Evolutionary conservation across 805 yeast species (phyloP), one percentile per base, ranked within the genome.

Genomic region (Wickerhamiella lipophila): DNA sequence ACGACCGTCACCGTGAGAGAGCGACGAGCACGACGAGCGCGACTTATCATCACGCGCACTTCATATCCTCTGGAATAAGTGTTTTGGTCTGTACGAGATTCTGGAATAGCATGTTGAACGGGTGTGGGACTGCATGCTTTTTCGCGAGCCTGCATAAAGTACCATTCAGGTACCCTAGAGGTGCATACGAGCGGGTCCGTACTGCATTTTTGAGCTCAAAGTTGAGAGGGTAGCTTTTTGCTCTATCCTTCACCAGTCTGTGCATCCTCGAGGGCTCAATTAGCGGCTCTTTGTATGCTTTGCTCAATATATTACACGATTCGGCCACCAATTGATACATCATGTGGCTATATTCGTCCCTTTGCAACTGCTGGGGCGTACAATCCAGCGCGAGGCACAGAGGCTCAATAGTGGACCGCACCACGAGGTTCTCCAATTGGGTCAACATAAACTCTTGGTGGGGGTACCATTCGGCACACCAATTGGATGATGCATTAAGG

Each of bases 251-350:
- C 6, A 35, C 40, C 15, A 44, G 47, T 2, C 27, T 19, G 9
- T 21, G 15, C 40, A 44, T 6, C 12, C 47, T 39, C 16, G 6
- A 15, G 25, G 40, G 34, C 13, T 34, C 34, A 15, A 34, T n/a
- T 6, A 44, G 23, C 21, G 43, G 43, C 41, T 44, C 47, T 13
- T 44, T 21, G 18, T n/a, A 15, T 12, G n/a, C 21, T 9, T 19
- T n/a, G 64, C 79, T 25, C 16, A 45, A 8, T 23, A 45, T 36
- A 6, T 9, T 15, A 27, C 48, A 45, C 29, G 48, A 45, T 29
- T 45, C 48, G 36, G 48, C 32, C 16, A 45, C 23, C 5, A 45
- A 25, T 11, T 35, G 25, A 19, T 36, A 26, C n/a, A 45, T 35
- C 6, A 36, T 8, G 25, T 27, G 46, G 8, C 18, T 26, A 21